Evolutionary conservation across 2,329 filamentous ascomycete species (phyloP).

Genomic region (Fusarium tupiense): DNA sequence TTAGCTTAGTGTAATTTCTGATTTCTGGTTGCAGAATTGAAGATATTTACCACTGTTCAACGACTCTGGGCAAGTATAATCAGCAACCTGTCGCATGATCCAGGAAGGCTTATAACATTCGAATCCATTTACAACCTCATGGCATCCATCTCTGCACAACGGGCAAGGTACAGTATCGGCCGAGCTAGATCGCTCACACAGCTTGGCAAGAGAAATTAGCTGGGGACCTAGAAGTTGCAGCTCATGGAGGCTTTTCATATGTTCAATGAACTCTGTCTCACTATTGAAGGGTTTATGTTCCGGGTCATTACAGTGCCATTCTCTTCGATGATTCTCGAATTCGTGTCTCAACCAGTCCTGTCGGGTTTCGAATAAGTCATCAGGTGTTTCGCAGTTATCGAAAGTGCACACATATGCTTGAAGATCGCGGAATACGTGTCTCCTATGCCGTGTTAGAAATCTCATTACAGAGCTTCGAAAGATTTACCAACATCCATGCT

Average conservation of each 20-base stretch:
- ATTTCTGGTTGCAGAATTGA: accelerated
- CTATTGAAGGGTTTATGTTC: background rate
- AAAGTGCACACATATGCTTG: background rate
- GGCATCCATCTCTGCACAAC: background rate
- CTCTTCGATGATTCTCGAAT: background rate
- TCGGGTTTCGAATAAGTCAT: background rate
- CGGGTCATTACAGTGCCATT: background rate
- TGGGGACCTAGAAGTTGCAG: background rate
- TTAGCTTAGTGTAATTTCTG: background rate
- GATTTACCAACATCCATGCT: background rate
- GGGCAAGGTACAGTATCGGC: background rate
- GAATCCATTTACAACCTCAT: background rate
- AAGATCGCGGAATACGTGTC: background rate
- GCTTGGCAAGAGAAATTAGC: background rate
- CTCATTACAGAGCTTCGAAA: accelerated
- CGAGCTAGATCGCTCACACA: background rate
- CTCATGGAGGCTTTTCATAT: background rate
- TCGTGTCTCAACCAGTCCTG: background rate
- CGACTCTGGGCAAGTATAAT: background rate
- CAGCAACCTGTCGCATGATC: background rate
- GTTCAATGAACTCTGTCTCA: background rate
- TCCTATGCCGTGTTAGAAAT: background rate
- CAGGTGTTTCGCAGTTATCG: background rate
- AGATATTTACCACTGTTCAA: background rate
- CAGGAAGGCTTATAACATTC: background rate